Evolutionary conservation across 2,329 filamentous ascomycete genomes (phyloP), one percentile per base, ranked within the genome.

Genomic region (Phaeosphaeria sp.): DNA sequence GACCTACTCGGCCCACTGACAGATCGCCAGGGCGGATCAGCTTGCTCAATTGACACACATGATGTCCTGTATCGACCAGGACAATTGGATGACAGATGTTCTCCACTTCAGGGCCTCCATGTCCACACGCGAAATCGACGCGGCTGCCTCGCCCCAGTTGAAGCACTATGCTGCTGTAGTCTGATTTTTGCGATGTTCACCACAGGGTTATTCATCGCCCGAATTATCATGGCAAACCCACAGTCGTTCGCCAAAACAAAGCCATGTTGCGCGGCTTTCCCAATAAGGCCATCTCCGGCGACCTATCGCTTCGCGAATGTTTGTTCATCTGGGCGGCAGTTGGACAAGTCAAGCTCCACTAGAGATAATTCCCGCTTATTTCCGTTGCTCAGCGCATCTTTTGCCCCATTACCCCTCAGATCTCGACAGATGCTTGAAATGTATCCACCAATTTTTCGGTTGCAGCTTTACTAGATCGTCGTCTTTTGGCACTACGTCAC

Each of bases 11-110:
- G 20, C 27, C 6, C 17, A 46, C 20, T 51, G 56, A 55, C 57
- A 64, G 53, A 53, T 62, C 17, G 18, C 11, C 24, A n/a, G 49
- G 51, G 64, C 61, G 57, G 61, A 64, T 43, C 61, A 60, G 40
- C 57, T 66, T 43, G 61, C 63, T 18, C 59, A 62, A 22, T 46
- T 66, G 33, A 64, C 55, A 17, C 59, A 66, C 50, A 53, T 56
- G 20, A 60, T 66, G 61, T 55, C 61, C 7, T 63, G 52, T 45
- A 66, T 66, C 40, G 54, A 61, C 49, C 54, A 57, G 8, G 61
- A 64, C 18, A 60, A 59, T 18, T 66, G 61, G 59, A 66, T 66
- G 59, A 62, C 63, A 1, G 59, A 66, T 48, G 55, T 63, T 2
- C 45, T 63, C n/a, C 51, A 64, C 39, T 66, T 62, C 55, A 64